Evolutionary conservation across 2,329 filamentous ascomycete genomes (phyloP), one percentile per base, ranked within the genome.

Genomic region (Stagonosporopsis rhizophila): DNA sequence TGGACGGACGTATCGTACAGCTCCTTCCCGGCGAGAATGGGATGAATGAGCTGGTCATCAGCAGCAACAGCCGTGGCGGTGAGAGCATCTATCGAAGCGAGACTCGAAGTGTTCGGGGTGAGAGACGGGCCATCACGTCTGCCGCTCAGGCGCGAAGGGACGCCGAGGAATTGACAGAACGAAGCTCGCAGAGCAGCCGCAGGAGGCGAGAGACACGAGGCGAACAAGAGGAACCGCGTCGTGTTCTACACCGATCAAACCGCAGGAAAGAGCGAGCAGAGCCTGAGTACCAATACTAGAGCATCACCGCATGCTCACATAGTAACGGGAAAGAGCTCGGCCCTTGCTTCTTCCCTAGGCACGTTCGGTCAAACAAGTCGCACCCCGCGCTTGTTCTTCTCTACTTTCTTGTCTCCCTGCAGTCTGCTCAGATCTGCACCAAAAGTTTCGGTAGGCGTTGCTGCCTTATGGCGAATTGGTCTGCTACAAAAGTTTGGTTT

Each of bases 31-130:
- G 17, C 8, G 73, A 74, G 41, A 66, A 70, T 40, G 73, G 74
- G 15, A 74, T 73, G 69, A 72, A 71, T 28, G 73, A 75, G 30
- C 59, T 76, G 30, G 70, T 75, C 50, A 76, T 76, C 39, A 69
- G 68, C 45, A 57, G 59, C 44, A 52, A 62, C n/a, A 32, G 59
- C 9, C 69, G 69, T 19, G 61, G 61, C 49, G 52, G 56, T 25
- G 69, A 71, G 34, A 67, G 38, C 44, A 51, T 41, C 5, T 73
- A 73, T 42, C 53, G 53, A 23, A 73, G 69, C 48, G 73, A 75
- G 39, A 62, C 61, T 51, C 64, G 67, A 49, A 74, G 70, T 47
- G 38, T 61, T 22, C 25, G 57, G 23, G 65, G 59, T 23, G 62
- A 61, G 48, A 61, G 55, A 44, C 58, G 61, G 39, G 66, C 63